These are phyloP conservation scores for Xerocomus potaroensis DNA, from an alignment of 768 basidiomycete genomes.

Conservation along the genomic window DNA sequence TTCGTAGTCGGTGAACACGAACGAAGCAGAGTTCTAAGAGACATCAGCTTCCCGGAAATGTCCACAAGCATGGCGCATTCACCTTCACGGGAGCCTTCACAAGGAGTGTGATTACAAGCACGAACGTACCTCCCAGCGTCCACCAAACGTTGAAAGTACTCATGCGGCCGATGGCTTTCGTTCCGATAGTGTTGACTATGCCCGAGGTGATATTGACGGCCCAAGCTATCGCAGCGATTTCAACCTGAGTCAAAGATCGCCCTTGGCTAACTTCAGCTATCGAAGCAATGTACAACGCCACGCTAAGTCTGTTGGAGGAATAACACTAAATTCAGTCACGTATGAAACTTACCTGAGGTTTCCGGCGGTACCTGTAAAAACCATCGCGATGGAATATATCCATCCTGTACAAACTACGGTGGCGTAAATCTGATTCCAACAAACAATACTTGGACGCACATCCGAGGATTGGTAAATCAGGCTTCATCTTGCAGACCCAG, in stretches of 20 bases:
- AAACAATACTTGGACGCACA: slow-evolving; percentile 33
- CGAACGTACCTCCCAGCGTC: slow-evolving; percentile 55
- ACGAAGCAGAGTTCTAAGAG: slow-evolving; percentile 45
- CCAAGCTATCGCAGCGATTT: slow-evolving; percentile 54
- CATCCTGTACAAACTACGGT: slow-evolving; percentile 44
- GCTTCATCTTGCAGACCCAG: slow-evolving; percentile 61
- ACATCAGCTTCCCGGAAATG: background rate
- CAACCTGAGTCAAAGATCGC: slow-evolving; percentile 41
- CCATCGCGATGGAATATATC: slow-evolving; percentile 59
- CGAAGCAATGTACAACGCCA: slow-evolving; percentile 53
- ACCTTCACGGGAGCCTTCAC: slow-evolving; percentile 55
- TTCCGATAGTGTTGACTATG: slow-evolving; percentile 51
- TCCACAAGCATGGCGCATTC: background rate
- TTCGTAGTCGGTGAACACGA: slow-evolving; percentile 55
- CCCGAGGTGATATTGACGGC: slow-evolving; percentile 53
- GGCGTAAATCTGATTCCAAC: background rate
- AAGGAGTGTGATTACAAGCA: slow-evolving; percentile 53
- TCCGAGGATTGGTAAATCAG: slow-evolving; percentile 47
- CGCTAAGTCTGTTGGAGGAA: slow-evolving; percentile 26
- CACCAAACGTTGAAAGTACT: slow-evolving; percentile 57
- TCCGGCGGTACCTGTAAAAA: slow-evolving; percentile 55
- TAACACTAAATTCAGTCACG: background rate
- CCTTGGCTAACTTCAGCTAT: slow-evolving; percentile 46
- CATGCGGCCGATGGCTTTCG: slow-evolving; percentile 53
- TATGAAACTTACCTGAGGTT: slow-evolving; percentile 41